Evolutionary conservation across 352 stramenopile species (phyloP).

Genomic region (Pythium diclinum): DNA sequence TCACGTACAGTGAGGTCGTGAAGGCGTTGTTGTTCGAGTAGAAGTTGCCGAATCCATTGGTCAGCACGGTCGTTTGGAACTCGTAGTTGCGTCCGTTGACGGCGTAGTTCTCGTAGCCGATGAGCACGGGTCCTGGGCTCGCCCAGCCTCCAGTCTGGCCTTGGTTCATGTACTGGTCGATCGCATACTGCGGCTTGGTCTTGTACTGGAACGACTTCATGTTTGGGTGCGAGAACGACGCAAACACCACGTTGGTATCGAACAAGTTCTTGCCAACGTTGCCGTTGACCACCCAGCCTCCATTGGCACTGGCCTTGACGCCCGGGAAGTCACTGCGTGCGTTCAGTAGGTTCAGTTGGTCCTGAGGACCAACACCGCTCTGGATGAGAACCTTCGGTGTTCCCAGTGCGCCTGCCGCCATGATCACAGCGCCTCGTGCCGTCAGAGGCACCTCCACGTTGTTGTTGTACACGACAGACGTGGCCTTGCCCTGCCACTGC

Average conservation of each 20-base stretch:
- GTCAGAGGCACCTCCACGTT: slow-evolving; percentile 36
- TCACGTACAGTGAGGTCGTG: slow-evolving; percentile 49
- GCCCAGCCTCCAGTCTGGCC: slow-evolving; percentile 38
- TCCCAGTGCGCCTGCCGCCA: slow-evolving; percentile 58
- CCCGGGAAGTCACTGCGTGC: slow-evolving; percentile 40
- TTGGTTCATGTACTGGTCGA: slow-evolving; percentile 54
- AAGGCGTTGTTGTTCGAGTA: slow-evolving; percentile 34
- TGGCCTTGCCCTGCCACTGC: slow-evolving; percentile 40
- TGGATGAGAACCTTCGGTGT: slow-evolving; percentile 83
- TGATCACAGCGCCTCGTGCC: slow-evolving; percentile 55
- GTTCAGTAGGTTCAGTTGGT: slow-evolving; percentile 49
- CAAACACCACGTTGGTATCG: slow-evolving; percentile 50
- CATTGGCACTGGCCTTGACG: slow-evolving; percentile 13
- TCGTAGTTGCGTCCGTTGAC: slow-evolving; percentile 55
- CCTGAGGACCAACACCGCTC: slow-evolving; percentile 60
- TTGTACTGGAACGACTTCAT: slow-evolving; percentile 49
- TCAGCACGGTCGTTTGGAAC: slow-evolving; percentile 59
- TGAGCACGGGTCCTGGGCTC: slow-evolving; percentile 47
- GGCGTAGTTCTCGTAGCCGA: slow-evolving; percentile 57
- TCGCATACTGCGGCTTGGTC: slow-evolving; percentile 29
- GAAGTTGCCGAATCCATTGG: slow-evolving; percentile 43
- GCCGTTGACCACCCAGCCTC: slow-evolving; percentile 42
- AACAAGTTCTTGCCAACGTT: slow-evolving; percentile 62
- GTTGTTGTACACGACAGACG: slow-evolving; percentile 49
- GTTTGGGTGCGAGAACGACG: slow-evolving; percentile 51